phyloP scores from a whole-genome alignment of 2,329 filamentous ascomycete genomes.

The Pseudogymnoascus sp. region DNA sequence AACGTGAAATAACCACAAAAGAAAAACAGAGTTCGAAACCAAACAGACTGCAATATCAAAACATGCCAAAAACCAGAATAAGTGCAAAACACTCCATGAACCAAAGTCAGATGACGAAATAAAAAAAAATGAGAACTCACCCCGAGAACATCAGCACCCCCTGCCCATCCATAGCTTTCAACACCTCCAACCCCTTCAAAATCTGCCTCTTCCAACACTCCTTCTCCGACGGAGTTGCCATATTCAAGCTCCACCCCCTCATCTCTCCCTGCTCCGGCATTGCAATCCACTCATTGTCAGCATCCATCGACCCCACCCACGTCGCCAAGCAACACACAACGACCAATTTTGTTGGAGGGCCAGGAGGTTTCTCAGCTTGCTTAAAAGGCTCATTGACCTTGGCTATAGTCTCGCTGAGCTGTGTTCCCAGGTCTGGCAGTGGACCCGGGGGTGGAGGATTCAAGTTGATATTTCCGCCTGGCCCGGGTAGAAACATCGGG shows the following conservation, averaged over 20 bases:
- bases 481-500: background rate
- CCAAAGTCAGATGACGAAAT: too few species aligned
- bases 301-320: background rate
- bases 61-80: background rate
- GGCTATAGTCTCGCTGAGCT: background rate
- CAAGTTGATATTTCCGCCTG: background rate
- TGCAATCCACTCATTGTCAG: background rate
- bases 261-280: background rate
- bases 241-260: background rate
- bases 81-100: background rate
- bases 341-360: background rate
- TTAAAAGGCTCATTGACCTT: background rate
- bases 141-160: background rate
- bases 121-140: background rate
- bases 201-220: slow-evolving; percentile 5
- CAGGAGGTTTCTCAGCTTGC: background rate
- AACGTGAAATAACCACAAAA: background rate
- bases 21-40: background rate
- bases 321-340: background rate
- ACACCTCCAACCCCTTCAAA: background rate
- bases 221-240: background rate
- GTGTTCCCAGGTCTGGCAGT: background rate
- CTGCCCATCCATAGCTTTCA: background rate
- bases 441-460: background rate
- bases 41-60: background rate